These are phyloP conservation scores for Meripilus lineatus DNA, from an alignment of 1,284 basidiomycete genomes.

Conservation along the genomic window DNA sequence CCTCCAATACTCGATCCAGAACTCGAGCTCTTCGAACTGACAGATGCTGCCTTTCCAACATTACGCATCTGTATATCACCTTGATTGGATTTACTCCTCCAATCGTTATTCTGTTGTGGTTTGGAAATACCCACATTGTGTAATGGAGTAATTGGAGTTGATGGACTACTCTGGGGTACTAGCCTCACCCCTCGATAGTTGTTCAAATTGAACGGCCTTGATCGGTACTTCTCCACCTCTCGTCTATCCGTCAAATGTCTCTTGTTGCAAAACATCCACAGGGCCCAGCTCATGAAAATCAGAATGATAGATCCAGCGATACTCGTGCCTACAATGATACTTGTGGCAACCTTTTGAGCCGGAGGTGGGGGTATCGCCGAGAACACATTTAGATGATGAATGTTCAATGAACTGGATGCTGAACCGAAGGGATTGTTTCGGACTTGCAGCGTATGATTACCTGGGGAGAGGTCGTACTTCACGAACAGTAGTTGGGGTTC, in stretches of 20 bases:
- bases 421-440: constrained; percentile 2
- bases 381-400: not conserved
- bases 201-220: not conserved
- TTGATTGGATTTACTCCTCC: no score
- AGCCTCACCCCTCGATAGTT: not conserved
- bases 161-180: not conserved
- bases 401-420: not conserved
- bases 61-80: no score
- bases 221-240: not conserved
- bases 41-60: no score
- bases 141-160: not conserved
- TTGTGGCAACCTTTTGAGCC: not conserved
- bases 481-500: constrained; percentile 4
- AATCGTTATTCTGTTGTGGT: not conserved
- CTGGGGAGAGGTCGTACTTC: not conserved
- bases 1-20: no score
- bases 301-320: not conserved
- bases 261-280: not conserved
- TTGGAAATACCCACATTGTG: not conserved
- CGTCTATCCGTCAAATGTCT: not conserved
- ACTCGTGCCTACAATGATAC: not conserved
- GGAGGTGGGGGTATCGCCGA: not conserved
- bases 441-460: constrained; percentile 3
- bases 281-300: not conserved
- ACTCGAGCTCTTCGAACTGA: no score